Evolutionary conservation across 1,139 yeast species (phyloP).

Genomic region (Saccharomyces hybrid): DNA sequence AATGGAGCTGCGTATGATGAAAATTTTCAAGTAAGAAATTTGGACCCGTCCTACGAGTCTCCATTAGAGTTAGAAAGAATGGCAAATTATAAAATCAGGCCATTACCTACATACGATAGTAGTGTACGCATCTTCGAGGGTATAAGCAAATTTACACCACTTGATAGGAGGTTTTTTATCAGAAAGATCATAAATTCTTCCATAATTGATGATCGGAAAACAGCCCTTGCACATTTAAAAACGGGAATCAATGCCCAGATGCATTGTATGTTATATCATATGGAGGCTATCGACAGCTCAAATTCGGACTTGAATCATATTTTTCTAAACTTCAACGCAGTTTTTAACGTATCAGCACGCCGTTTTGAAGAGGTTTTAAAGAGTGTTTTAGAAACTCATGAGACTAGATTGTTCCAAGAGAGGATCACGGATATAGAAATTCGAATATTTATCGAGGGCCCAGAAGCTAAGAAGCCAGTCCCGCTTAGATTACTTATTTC

Average conservation of each 20-base stretch:
- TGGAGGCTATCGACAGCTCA: constrained; percentile 85
- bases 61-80: constrained; percentile 88
- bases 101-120: constrained; percentile 89
- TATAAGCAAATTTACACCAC: constrained; percentile 80
- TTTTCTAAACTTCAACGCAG: constrained; percentile 89
- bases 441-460: constrained; percentile 85
- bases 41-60: constrained; percentile 94
- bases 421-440: constrained; percentile 95
- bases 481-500: constrained; percentile 92
- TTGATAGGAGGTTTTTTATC: constrained; percentile 88
- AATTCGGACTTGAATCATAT: constrained; percentile 93
- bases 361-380: constrained; percentile 96
- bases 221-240: constrained; percentile 83
- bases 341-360: constrained; percentile 80
- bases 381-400: constrained; percentile 91
- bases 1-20: constrained; percentile 73
- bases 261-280: constrained; percentile 87
- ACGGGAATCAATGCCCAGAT: constrained; percentile 93
- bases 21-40: constrained; percentile 87
- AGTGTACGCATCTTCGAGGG: constrained; percentile 95
- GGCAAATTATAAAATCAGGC: constrained; percentile 85
- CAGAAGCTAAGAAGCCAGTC: constrained; percentile 73
- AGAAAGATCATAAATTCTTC: constrained; percentile 95
- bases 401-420: constrained; percentile 90
- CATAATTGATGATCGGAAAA: constrained; percentile 78